phyloP scores from a whole-genome alignment of 176 grass and related monocot genomes.

The Juncus inflexus region DNA sequence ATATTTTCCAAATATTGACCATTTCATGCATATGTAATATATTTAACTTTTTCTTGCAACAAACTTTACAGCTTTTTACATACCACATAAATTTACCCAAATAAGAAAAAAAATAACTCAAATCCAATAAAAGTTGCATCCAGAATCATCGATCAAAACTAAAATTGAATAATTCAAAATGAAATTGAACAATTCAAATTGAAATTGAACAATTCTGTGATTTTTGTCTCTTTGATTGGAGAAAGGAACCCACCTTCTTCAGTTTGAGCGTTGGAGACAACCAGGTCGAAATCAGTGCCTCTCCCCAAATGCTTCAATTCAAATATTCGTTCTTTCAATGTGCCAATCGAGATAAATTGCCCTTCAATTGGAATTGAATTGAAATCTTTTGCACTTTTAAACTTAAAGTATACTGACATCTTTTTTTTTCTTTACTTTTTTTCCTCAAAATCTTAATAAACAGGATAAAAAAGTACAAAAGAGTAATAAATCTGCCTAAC shows the following conservation, averaged over 20 bases:
- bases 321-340: slow-evolving; percentile 97
- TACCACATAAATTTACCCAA: no score
- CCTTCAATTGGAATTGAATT: slow-evolving; percentile 93
- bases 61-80: no score
- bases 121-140: no score
- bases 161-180: not conserved
- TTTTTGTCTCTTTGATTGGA: slow-evolving; percentile 13
- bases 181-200: not conserved
- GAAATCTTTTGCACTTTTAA: slow-evolving; percentile 97
- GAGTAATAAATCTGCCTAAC: not conserved
- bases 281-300: slow-evolving; percentile 95
- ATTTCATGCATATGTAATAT: no score
- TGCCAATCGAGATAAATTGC: slow-evolving; percentile 92
- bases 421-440: slow-evolving; percentile 27
- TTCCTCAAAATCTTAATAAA: slow-evolving; percentile 41
- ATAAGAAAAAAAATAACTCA: no score
- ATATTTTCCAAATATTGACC: no score
- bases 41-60: no score
- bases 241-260: slow-evolving; percentile 85
- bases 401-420: slow-evolving; percentile 99
- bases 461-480: not conserved
- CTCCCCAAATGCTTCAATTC: slow-evolving; percentile 93
- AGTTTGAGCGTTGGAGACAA: slow-evolving; percentile 91
- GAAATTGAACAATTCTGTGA: not conserved
- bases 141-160: no score